Base-by-base conservation (phyloP, 2,329 filamentous ascomycete genomes). In the Chaetomiaceae sp. region DNA sequence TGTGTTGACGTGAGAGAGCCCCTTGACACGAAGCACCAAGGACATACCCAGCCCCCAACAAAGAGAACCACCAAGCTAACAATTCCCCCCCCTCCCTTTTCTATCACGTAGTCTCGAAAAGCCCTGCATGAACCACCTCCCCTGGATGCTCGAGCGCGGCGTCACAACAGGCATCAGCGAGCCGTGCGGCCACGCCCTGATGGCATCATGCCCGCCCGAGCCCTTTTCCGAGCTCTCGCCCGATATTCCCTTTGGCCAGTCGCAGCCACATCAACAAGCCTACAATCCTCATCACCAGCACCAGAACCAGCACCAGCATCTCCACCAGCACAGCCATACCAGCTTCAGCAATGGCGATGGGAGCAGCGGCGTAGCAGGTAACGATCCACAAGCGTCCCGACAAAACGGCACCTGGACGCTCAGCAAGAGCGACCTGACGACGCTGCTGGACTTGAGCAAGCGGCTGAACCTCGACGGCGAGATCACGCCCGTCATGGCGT, bases 401-500 rank as follows among this genome's bases (percentile, higher is more conserved):
- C n/a, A 38, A 50, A 32, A 45, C 4, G 82, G 88, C 67, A 92
- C 91, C 45, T 92, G 90, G 73, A 86, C 94, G 66, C 73, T 94
- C 5, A 84, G 79, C 54, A 88, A 86, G 66, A 80, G 80, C 33
- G 89, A 94, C 64, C 77, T 99, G 45, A 75, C 85, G 47, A 95
- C 87, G 49, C 76, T 97, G 49, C 79, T 96, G 55, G 87, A 95
- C 65, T 78, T 96, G 51, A 96, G 90, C 72, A 81, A 85, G 62
- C 84, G 85, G 62, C 77, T 96, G 23, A 85, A 94, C 62, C 81
- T 94, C 2, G 89, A 94, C 56, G 90, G 90, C 48, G 89, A 95
- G 71, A 89, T 97, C 64, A 97, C 92, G 16, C 94, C 94, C 0
- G 88, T 96, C 60, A 95, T 95, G 89, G 91, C 91, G 0, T 92